phyloP scores from a whole-genome alignment of 352 stramenopile species.

The Thalassiosira mediterranea region DNA sequence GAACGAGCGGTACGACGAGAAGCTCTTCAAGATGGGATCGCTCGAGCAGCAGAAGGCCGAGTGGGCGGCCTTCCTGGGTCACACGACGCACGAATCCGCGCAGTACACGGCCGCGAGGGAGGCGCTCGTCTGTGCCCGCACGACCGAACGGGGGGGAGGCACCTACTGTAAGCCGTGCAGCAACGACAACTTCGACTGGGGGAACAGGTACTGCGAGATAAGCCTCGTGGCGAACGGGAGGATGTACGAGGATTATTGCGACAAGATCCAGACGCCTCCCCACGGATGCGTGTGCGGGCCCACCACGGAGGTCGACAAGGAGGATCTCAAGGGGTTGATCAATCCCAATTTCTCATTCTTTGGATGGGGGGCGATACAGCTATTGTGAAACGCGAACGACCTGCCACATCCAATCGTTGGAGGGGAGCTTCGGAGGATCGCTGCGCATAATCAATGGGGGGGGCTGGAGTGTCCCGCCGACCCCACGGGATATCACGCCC shows the following conservation, averaged over 20 bases:
- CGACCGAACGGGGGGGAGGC: background rate
- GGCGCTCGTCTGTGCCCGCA: conserved; percentile 22
- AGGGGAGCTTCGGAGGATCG: conserved; percentile 47
- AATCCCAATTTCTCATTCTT: conserved; percentile 9
- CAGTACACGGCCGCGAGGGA: conserved; percentile 46
- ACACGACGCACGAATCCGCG: conserved; percentile 47
- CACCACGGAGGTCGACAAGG: conserved; percentile 6
- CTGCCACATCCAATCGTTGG: conserved; percentile 46
- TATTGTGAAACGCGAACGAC: conserved; percentile 20
- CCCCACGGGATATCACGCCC: conserved; percentile 36
- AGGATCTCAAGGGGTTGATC: conserved; percentile 4
- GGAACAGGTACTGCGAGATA: background rate
- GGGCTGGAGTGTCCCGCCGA: conserved; percentile 46
- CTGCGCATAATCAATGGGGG: conserved; percentile 55
- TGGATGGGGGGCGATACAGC: conserved; percentile 5
- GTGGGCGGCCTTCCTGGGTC: conserved; percentile 43
- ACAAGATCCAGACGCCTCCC: background rate
- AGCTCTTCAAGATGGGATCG: conserved; percentile 47
- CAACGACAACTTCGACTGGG: conserved; percentile 7
- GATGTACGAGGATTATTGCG: conserved; percentile 7
- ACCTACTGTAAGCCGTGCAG: conserved; percentile 17
- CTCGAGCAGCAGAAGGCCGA: conserved; percentile 23
- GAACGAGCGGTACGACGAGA: conserved; percentile 35
- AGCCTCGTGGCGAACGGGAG: conserved; percentile 3
- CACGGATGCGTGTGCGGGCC: conserved; percentile 6